Conservation (phyloP, 192 early-diverging fungal species). For the Coemansia sp. region DNA sequence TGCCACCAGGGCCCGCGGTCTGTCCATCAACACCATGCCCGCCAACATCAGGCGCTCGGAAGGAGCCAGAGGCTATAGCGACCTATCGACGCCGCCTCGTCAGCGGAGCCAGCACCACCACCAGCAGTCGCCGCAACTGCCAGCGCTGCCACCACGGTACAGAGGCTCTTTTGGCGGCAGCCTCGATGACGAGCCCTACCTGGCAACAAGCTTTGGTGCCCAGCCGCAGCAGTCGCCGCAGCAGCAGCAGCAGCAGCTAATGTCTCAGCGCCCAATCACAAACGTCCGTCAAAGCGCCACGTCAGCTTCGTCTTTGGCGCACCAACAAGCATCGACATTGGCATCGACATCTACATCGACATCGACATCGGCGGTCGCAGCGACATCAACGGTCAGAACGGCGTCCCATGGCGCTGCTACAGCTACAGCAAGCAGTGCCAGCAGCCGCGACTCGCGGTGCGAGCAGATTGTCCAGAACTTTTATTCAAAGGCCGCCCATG, state of each 20-base stretch:
- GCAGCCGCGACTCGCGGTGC: slow-evolving; percentile 29
- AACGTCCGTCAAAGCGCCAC: too few species aligned
- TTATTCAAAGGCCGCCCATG: slow-evolving; percentile 49
- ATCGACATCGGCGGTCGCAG: not conserved
- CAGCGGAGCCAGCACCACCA: not conserved
- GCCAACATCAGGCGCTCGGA: slow-evolving; percentile 42
- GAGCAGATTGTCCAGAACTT: slow-evolving; percentile 53
- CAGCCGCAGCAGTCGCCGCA: slow-evolving; percentile 5
- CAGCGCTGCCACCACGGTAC: not conserved
- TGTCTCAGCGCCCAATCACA: not conserved
- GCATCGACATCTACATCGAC: not conserved
- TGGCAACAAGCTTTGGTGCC: not conserved
- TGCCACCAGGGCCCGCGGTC: not conserved
- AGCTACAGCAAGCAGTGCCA: slow-evolving; percentile 4
- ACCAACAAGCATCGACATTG: slow-evolving; percentile 3
- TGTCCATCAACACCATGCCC: slow-evolving; percentile 15
- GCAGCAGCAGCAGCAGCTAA: slow-evolving; percentile 16
- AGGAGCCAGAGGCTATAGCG: not conserved
- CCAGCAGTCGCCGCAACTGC: not conserved
- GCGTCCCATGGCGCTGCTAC: too few species aligned
- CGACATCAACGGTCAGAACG: too few species aligned
- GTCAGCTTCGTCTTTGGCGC: not conserved
- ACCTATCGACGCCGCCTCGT: not conserved
- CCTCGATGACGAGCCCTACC: not conserved
- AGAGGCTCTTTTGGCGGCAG: not conserved